Base-by-base conservation (phyloP, 306 rosid species). In the Malus sylvestris region DNA sequence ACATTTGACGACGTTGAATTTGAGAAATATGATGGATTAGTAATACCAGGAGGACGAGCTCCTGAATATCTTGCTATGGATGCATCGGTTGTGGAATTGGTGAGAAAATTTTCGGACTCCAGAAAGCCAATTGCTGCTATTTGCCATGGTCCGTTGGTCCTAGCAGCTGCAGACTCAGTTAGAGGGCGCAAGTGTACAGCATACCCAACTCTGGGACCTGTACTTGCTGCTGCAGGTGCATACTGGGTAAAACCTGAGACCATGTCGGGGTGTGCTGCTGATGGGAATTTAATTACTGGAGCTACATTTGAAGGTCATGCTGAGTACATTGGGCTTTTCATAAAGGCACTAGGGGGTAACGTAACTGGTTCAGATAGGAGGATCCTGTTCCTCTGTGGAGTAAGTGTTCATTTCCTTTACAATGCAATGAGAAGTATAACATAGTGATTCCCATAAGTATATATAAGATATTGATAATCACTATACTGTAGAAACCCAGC, bases 331-430 rank as follows among this genome's bases (percentile, higher is more conserved):
- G 72, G 67, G 72, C 87, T 55, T 71, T 85, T 92, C 64, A 87
- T 92, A 73, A 85, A 92, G 83, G 91, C 97, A 80, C 77, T 94
- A 27, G 97, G 97, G 63, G 98, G 97, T 75, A 83, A 65, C 83
- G 77, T 89, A 58, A 84, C 76, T 76, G 98, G 96, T 61, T 77
- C 86, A 27, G 77, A 79, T 67, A 92, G 81, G 61, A 89, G 79
- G 77, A 83, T 94, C 82, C 88, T 94, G 71, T 92, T 94, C 72
- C 89, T 94, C 45, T 94, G 98, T 55, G 97, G 98, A 87, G 98
- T 94, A 88, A 25, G 93, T 67, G 80, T 23, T 42, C 70, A 11
- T 52, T 63, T 20, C 30, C 16, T 68, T 32, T 68, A 11, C 44
- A 30, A 52, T 45, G 15, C 53, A 59, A 33, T 68, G 70, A 58